phyloP scores from a whole-genome alignment of 805 yeast species.

The Yamadazyma takamatsuzukensis region DNA sequence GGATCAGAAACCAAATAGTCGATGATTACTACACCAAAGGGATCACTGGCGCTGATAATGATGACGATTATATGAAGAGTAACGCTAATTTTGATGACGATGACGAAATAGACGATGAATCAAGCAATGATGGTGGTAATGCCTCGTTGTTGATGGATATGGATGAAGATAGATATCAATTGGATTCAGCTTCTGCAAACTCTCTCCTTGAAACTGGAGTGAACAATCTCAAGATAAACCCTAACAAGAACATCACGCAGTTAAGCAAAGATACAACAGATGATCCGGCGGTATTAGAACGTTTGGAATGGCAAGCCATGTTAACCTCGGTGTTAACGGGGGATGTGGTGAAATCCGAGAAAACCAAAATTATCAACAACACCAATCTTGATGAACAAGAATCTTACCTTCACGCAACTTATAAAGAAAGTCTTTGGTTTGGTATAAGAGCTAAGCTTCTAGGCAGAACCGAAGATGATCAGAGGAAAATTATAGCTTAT shows the following conservation, averaged over 20 bases:
- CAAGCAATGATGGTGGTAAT: constrained; percentile 18
- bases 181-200: constrained; percentile 42
- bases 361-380: constrained; percentile 64
- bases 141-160: constrained; percentile 35
- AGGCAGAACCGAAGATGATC: constrained; percentile 79
- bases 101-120: constrained; percentile 21
- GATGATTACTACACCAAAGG: constrained; percentile 76
- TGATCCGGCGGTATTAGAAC: constrained; percentile 57
- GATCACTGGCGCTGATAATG: constrained; percentile 41
- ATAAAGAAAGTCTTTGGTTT: constrained; percentile 78
- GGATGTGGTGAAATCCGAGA: constrained; percentile 89
- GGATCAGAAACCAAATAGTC: constrained; percentile 54
- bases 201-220: constrained; percentile 29
- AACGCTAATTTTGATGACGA: constrained; percentile 18
- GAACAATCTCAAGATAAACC: constrained; percentile 25
- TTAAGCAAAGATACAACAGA: constrained; percentile 34
- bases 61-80: constrained; percentile 14
- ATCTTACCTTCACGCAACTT: constrained; percentile 48
- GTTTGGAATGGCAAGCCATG: constrained; percentile 97
- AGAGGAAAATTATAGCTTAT: constrained; percentile 62
- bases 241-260: constrained; percentile 31
- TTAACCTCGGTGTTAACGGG: constrained; percentile 86
- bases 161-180: constrained; percentile 44
- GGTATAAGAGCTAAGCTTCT: constrained; percentile 80
- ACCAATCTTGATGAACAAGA: constrained; percentile 40